phyloP scores from a whole-genome alignment of 1,284 basidiomycete species.

The Exobasidium cylindrosporum region DNA sequence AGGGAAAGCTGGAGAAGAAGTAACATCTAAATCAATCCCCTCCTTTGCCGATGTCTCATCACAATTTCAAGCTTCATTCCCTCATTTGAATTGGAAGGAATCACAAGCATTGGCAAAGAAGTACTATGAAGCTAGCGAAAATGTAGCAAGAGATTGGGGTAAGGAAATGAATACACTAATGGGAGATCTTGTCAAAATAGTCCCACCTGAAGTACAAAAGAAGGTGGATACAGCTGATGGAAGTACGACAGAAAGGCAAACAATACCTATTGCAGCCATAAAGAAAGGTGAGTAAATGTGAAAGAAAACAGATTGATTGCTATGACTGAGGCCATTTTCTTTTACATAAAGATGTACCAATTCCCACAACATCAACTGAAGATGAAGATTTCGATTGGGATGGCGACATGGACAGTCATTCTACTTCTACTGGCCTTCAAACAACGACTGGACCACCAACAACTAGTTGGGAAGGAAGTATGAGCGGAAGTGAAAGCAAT shows the following conservation, averaged over 20 bases:
- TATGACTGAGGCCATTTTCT: background rate
- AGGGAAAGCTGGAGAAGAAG: background rate
- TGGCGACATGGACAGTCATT: slow-evolving; percentile 34
- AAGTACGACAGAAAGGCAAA: background rate
- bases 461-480: slow-evolving; percentile 18
- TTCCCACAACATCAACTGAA: slow-evolving; percentile 2
- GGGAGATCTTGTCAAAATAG: slow-evolving; percentile 38
- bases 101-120: slow-evolving; percentile 36
- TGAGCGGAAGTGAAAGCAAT: slow-evolving; percentile 14
- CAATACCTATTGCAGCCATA: background rate
- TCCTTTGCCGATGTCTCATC: slow-evolving; percentile 19
- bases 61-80: slow-evolving; percentile 36
- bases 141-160: slow-evolving; percentile 35
- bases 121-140: slow-evolving; percentile 36
- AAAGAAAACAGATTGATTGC: background rate
- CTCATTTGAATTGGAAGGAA: slow-evolving; percentile 37
- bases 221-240: slow-evolving; percentile 1
- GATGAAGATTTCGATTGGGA: slow-evolving; percentile 45
- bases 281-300: slow-evolving; percentile 12
- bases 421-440: background rate
- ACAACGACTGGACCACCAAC: slow-evolving; percentile 17
- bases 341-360: background rate
- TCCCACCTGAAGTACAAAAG: slow-evolving; percentile 31
- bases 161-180: slow-evolving; percentile 41
- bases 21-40: background rate